phyloP scores from a whole-genome alignment of 2,329 filamentous ascomycete species.

The Aphanoascus verrucosus region DNA sequence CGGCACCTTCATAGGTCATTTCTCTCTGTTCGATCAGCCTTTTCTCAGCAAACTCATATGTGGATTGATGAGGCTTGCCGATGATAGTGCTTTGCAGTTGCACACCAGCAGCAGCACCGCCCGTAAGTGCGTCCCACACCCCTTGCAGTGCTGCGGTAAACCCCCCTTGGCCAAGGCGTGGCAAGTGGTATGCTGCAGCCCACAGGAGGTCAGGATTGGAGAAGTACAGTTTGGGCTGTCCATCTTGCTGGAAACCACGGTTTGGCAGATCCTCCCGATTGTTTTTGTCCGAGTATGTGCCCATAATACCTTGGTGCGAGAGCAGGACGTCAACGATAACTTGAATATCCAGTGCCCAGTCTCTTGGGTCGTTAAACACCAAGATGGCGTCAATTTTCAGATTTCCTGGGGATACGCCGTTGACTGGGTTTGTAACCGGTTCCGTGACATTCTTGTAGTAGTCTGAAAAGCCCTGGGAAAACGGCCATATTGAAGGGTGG shows the following conservation, averaged over 20 bases:
- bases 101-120: constrained; percentile 42
- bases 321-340: constrained; percentile 74
- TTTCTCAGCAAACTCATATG: constrained; percentile 75
- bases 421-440: constrained; percentile 28
- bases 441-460: constrained; percentile 47
- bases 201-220: constrained; percentile 85
- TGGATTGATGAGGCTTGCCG: constrained; percentile 69
- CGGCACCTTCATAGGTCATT: constrained; percentile 33
- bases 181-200: constrained; percentile 73
- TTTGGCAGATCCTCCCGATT: constrained; percentile 54
- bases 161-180: constrained; percentile 81
- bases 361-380: constrained; percentile 89
- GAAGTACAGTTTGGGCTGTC: constrained; percentile 73
- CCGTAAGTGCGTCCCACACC: constrained; percentile 64
- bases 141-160: constrained; percentile 75
- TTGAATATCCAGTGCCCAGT: constrained; percentile 87
- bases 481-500: constrained; percentile 71
- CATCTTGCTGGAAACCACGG: constrained; percentile 69
- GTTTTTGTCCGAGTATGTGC: constrained; percentile 67
- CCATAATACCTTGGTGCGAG: constrained; percentile 65
- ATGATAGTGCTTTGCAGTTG: constrained; percentile 56
- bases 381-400: constrained; percentile 83
- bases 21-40: constrained; percentile 54
- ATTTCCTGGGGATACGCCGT: constrained; percentile 35
- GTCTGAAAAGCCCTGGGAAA: constrained; percentile 54